Conservation (phyloP, 805 yeast species). For the Ogataea neopini region DNA sequence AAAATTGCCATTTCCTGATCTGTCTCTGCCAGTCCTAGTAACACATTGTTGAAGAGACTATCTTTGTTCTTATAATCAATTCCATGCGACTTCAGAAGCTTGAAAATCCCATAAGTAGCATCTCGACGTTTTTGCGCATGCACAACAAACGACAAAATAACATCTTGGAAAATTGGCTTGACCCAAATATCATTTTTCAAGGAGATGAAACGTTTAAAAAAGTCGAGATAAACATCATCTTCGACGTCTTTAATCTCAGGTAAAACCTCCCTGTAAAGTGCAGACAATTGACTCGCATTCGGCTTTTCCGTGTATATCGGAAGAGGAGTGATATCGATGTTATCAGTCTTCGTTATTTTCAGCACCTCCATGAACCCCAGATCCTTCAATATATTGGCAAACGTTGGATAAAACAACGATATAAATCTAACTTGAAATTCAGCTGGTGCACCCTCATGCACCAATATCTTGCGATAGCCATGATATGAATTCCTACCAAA, state of each 20-base stretch:
- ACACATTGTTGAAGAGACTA: conserved; percentile 2
- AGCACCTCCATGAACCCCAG: not conserved
- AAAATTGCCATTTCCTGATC: conserved; percentile 9
- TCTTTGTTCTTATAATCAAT: conserved; percentile 4
- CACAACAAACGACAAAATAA: conserved; percentile 4
- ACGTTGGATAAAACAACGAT: conserved; percentile 2
- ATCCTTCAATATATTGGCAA: not conserved
- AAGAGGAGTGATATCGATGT: not conserved
- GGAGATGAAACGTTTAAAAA: not conserved
- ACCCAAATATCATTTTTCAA: not conserved
- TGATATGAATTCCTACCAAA: not conserved
- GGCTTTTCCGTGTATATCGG: not conserved
- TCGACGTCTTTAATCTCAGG: not conserved
- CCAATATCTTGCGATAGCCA: not conserved
- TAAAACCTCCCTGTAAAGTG: not conserved
- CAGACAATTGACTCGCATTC: not conserved
- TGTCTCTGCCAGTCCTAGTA: not conserved
- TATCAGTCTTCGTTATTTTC: not conserved
- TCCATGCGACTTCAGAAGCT: conserved; percentile 7
- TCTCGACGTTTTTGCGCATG: conserved; percentile 2
- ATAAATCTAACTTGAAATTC: not conserved
- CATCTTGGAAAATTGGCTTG: not conserved
- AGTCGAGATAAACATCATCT: not conserved
- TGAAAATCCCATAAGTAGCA: conserved; percentile 3
- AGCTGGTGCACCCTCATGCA: not conserved